Conservation (phyloP, 805 yeast genomes). For the Wickerhamomyces mucosus region DNA sequence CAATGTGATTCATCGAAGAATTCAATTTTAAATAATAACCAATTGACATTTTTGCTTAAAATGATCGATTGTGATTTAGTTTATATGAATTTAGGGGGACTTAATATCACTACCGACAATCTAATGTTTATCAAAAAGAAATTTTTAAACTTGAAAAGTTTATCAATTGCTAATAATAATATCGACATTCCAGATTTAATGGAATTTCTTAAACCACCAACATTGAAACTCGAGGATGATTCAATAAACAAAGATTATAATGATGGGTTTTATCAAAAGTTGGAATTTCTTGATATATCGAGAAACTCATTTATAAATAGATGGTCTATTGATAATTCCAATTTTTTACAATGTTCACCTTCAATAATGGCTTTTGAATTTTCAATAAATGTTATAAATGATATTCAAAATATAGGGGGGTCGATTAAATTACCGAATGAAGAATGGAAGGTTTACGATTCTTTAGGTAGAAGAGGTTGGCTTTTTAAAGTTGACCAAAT, state of each 20-base stretch:
- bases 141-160: conserved; percentile 27
- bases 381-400: conserved; percentile 45
- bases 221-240: conserved; percentile 1
- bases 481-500: conserved; percentile 38
- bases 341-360: conserved; percentile 34
- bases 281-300: conserved; percentile 57
- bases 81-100: conserved; percentile 55
- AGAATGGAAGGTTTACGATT: conserved; percentile 23
- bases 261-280: conserved; percentile 17
- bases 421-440: conserved; percentile 4
- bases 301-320: conserved; percentile 50
- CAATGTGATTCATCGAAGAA: conserved; percentile 57
- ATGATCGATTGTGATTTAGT: conserved; percentile 30
- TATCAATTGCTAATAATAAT: conserved; percentile 26
- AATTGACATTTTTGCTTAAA: conserved; percentile 34
- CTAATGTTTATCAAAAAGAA: conserved; percentile 30
- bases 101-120: conserved; percentile 37
- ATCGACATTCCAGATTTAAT: conserved; percentile 24
- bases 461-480: conserved; percentile 74
- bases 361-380: conserved; percentile 59
- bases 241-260: conserved; percentile 5
- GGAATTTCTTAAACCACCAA: conserved; percentile 24
- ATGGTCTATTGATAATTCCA: conserved; percentile 47
- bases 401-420: conserved; percentile 28
- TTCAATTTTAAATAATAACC: conserved; percentile 45